Evolutionary conservation across 306 rosid species (phyloP), one percentile per base, ranked within the genome.

Genomic region (Neltuma alba): DNA sequence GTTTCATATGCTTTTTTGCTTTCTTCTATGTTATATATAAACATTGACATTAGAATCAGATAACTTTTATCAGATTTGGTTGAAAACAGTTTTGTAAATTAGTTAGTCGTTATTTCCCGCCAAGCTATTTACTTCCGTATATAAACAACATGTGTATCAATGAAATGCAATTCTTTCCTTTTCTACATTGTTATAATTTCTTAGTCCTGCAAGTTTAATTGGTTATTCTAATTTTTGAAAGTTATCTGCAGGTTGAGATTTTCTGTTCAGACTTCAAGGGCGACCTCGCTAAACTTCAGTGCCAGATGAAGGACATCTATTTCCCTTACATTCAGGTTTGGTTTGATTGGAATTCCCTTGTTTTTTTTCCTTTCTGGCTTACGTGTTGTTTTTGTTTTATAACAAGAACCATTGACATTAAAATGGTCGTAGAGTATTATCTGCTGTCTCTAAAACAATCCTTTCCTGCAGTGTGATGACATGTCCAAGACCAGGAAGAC

Each of bases 241-340:
- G 42, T 41, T 23, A 23, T 65, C 62, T 85, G 58, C 94, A 91
- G 94, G 91, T 91, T 65, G 88, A 80, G 37, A 87, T 91, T 78
- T 78, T 18, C 64, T 55, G 72, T 52, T 89, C 87, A 21, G 81
- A 77, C 77, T 37, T 72, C 6, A 78, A 80, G 76, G 78, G 71
- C 45, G 31, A 85, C 45, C 66, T 84, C 65, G 7, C 18, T 73
- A 78, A 69, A 75, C 87, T 91, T 48, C 87, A 40, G 50, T 91
- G 91, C 86, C 78, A 60, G 83, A 81, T 91, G 33, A 91, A 91
- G 82, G 92, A 91, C 72, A 87, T 88, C 47, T 91, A 91, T 72
- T 91, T 88, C 50, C 94, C 94, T 1, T 91, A 91, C 69, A 87
- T 91, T 76, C 92, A 91, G 94, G 94, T 88, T 71, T 69, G 94